Conservation (phyloP, 805 yeast genomes). For the Candida schatavii region DNA sequence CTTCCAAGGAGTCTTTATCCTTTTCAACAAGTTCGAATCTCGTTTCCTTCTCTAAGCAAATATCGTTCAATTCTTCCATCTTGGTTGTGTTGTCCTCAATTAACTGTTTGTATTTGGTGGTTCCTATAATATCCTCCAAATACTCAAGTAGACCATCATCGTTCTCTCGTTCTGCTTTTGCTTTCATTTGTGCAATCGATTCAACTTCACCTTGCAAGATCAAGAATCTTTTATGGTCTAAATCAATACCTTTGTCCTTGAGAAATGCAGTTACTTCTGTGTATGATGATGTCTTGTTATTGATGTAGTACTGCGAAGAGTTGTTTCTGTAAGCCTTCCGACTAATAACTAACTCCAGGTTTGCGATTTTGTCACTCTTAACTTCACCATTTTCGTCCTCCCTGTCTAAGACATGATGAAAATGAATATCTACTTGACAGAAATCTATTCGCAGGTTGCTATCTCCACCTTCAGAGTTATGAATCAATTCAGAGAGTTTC, state of each 20-base stretch:
- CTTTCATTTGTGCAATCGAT: constrained; percentile 96
- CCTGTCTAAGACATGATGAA: constrained; percentile 70
- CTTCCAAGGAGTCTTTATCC: constrained; percentile 64
- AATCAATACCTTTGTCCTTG: constrained; percentile 82
- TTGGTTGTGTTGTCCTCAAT: constrained; percentile 63
- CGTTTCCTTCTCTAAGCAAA: constrained; percentile 75
- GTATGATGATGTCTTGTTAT: constrained; percentile 67
- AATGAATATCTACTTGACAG: constrained; percentile 91
- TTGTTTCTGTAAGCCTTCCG: constrained; percentile 79
- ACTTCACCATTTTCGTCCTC: constrained; percentile 27
- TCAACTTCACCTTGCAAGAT: constrained; percentile 98
- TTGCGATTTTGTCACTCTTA: constrained; percentile 44
- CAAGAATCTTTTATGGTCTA: constrained; percentile 90
- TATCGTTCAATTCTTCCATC: constrained; percentile 74
- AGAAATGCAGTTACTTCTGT: constrained; percentile 74
- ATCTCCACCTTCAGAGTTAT: constrained; percentile 68
- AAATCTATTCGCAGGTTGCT: constrained; percentile 61
- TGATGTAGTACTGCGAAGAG: constrained; percentile 73
- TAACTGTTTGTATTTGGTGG: constrained; percentile 72
- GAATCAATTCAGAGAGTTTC: constrained; percentile 87
- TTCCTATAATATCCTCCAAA: constrained; percentile 95
- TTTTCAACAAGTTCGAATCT: constrained; percentile 76
- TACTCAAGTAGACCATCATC: constrained; percentile 95
- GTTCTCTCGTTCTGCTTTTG: constrained; percentile 87
- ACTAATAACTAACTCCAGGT: constrained; percentile 64